Conservation (phyloP, 2,329 filamentous ascomycete genomes). For the Alternaria tenuissima region DNA sequence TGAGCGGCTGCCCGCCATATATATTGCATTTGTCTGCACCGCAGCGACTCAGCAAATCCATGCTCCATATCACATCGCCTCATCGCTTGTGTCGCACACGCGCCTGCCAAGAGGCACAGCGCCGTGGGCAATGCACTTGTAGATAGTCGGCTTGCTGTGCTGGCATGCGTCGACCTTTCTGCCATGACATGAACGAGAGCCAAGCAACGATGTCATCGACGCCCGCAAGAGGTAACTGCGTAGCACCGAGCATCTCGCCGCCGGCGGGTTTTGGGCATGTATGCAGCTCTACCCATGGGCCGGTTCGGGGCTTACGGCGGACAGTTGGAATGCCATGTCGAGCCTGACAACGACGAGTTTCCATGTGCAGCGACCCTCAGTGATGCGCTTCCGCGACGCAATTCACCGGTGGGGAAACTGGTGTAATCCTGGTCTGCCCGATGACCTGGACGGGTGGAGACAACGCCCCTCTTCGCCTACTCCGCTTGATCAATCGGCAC, state of each 20-base stretch:
- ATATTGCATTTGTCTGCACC: constrained; percentile 22
- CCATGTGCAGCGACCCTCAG: constrained; percentile 6
- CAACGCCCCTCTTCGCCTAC: constrained; percentile 28
- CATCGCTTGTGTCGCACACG: constrained; percentile 16
- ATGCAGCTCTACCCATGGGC: constrained; percentile 11
- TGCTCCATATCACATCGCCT: constrained; percentile 17
- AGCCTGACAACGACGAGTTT: constrained; percentile 6
- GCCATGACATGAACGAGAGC: background rate
- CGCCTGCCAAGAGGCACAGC: constrained; percentile 12
- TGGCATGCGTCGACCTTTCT: constrained; percentile 9
- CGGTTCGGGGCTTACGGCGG: constrained; percentile 8
- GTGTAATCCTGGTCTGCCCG: constrained; percentile 22
- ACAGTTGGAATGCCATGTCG: constrained; percentile 1
- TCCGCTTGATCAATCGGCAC: constrained; percentile 27
- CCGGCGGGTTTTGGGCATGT: constrained; percentile 5
- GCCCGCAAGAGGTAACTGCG: background rate
- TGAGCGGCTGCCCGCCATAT: constrained; percentile 8
- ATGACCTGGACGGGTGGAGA: constrained; percentile 31
- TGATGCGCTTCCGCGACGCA: constrained; percentile 14
- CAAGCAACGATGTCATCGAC: background rate
- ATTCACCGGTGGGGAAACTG: constrained; percentile 14
- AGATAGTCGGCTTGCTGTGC: constrained; percentile 8
- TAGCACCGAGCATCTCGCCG: constrained; percentile 7
- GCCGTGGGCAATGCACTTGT: constrained; percentile 2
- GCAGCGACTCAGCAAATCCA: constrained; percentile 17